Evolutionary conservation across 1,284 basidiomycete species (phyloP).

Genomic region (Erythrobasidium hasegawianum): DNA sequence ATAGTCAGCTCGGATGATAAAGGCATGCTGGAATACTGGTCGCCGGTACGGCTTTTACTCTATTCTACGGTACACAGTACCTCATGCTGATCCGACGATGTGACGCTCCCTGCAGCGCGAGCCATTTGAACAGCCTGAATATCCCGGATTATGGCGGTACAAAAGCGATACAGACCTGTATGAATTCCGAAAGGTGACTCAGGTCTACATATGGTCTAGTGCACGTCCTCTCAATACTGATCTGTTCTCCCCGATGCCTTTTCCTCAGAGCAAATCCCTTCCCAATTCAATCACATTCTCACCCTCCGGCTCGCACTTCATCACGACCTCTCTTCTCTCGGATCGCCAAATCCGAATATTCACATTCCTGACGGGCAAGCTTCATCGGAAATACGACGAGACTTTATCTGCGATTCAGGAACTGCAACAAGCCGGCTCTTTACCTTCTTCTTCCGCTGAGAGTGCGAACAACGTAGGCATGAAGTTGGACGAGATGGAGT

Average conservation of each 20-base stretch:
- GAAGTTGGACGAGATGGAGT: constrained; percentile 98
- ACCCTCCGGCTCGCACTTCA: constrained; percentile 79
- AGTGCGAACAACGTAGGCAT: constrained; percentile 70
- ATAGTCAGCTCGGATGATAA: constrained; percentile 91
- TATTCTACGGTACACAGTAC: not conserved
- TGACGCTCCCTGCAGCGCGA: constrained; percentile 52
- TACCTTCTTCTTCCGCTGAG: not conserved
- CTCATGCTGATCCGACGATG: not conserved
- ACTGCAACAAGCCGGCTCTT: constrained; percentile 58
- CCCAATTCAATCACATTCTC: constrained; percentile 89
- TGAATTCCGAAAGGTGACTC: constrained; percentile 89
- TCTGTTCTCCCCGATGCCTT: not conserved
- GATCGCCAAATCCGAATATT: constrained; percentile 93
- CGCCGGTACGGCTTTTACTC: constrained; percentile 53
- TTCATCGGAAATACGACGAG: constrained; percentile 91
- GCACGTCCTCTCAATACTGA: too few species aligned
- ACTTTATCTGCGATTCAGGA: constrained; percentile 86
- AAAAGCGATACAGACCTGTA: constrained; percentile 92
- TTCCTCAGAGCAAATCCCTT: constrained; percentile 71
- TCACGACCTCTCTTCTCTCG: constrained; percentile 79
- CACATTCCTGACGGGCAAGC: constrained; percentile 82
- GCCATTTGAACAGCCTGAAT: constrained; percentile 75
- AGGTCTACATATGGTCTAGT: not conserved
- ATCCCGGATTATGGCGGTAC: constrained; percentile 78
- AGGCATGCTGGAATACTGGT: constrained; percentile 97